Evolutionary conservation across 1,284 basidiomycete genomes (phyloP).

Genomic region (Boletus smithii): DNA sequence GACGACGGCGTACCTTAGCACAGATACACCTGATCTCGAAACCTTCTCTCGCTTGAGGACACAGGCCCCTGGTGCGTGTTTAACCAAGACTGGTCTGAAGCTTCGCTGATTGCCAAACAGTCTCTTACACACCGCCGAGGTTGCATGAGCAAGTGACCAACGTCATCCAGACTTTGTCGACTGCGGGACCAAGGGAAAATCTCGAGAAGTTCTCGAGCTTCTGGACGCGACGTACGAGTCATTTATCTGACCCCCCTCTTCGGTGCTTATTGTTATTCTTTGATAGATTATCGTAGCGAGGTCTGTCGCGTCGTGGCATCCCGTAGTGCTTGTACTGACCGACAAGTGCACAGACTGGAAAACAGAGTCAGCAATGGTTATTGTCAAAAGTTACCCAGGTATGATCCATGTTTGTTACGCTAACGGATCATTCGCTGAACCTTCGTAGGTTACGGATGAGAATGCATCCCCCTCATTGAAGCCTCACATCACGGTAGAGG

Average conservation of each 20-base stretch:
- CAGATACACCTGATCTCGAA: slow-evolving; percentile 66
- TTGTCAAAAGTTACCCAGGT: slow-evolving; percentile 70
- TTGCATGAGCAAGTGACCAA: slow-evolving; percentile 54
- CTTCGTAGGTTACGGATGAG: slow-evolving; percentile 59
- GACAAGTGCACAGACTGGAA: slow-evolving; percentile 58
- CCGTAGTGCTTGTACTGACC: slow-evolving; percentile 13
- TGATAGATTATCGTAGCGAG: slow-evolving; percentile 72
- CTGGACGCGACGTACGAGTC: slow-evolving; percentile 59
- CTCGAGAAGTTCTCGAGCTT: slow-evolving; percentile 74
- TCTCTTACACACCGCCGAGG: slow-evolving; percentile 56
- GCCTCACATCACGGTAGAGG: slow-evolving; percentile 61
- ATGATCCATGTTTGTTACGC: slow-evolving; percentile 15
- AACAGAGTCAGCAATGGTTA: slow-evolving; percentile 82
- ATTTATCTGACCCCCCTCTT: slow-evolving; percentile 13
- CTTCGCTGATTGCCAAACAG: slow-evolving; percentile 32
- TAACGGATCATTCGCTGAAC: slow-evolving; percentile 1
- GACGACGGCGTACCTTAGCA: slow-evolving; percentile 44
- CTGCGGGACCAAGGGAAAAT: slow-evolving; percentile 64
- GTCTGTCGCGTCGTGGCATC: slow-evolving; percentile 39
- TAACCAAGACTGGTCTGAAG: neutral
- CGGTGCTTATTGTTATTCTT: slow-evolving; percentile 30
- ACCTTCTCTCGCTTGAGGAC: slow-evolving; percentile 40
- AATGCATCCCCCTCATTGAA: slow-evolving; percentile 56
- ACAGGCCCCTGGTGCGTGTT: slow-evolving; percentile 39
- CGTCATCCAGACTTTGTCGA: slow-evolving; percentile 64